A percentile compares a stretch with the other conserved stretches of the same genome.
Evolutionary conservation across 75 land plant genomes (phyloP).

Genomic region (Pseudotsuga menziesii): DNA sequence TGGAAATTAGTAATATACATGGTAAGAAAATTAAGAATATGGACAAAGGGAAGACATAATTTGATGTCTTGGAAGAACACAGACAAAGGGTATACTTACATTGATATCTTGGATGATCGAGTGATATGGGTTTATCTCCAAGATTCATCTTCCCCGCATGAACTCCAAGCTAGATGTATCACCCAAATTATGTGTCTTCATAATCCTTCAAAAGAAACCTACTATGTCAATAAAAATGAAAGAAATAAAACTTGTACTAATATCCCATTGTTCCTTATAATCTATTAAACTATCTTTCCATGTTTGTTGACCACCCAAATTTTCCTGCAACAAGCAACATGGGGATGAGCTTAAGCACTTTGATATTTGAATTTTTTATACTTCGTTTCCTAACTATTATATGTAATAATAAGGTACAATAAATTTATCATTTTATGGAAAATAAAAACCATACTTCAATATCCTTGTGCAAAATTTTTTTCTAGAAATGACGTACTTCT

Average conservation of each 20-base stretch:
- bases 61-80: too few relatives aligned
- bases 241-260: not conserved
- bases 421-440: not conserved
- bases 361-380: constrained; percentile 86
- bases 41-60: too few relatives aligned
- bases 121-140: constrained; percentile 96
- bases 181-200: constrained; percentile 96
- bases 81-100: constrained; percentile 32
- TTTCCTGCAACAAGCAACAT: constrained; percentile 98
- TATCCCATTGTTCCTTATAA: not conserved
- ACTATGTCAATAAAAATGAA: not conserved
- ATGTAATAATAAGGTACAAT: not conserved
- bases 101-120: constrained; percentile 87
- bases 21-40: too few relatives aligned
- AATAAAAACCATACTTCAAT: constrained; percentile 58
- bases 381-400: constrained; percentile 82
- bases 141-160: constrained; percentile 87
- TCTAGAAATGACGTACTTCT: constrained; percentile 92
- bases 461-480: constrained; percentile 69
- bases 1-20: too few relatives aligned
- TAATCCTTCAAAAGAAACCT: constrained; percentile 46
- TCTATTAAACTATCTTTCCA: constrained; percentile 72
- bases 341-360: constrained; percentile 94
- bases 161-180: constrained; percentile 86
- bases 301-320: constrained; percentile 99